A percentile compares a stretch with the other conserved stretches of the same genome.
Conservation (phyloP, 257 asterid genomes). For the Lycium barbarum region DNA sequence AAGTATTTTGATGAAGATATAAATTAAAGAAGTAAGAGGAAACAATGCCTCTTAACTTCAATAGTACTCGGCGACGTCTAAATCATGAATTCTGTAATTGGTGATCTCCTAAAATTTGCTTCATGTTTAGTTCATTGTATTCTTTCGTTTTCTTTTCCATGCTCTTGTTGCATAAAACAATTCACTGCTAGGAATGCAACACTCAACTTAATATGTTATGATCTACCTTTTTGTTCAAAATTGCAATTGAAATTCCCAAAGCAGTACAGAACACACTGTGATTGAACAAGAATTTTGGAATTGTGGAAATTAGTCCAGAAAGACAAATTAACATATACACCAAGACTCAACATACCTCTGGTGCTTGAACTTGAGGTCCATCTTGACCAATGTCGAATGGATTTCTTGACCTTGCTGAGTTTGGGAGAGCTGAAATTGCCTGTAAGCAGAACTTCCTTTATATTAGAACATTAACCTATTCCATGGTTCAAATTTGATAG, state of each 20-base stretch:
- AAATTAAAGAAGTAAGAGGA: neutral
- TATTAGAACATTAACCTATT: neutral
- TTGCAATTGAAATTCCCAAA: neutral
- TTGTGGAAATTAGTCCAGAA: neutral
- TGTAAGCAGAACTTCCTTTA: conserved; percentile 30
- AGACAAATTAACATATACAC: neutral
- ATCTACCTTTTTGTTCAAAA: neutral
- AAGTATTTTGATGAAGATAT: neutral
- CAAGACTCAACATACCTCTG: conserved; percentile 52
- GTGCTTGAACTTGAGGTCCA: conserved; percentile 50
- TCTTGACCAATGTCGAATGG: conserved; percentile 74
- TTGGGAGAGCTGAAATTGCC: conserved; percentile 46
- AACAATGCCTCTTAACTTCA: neutral
- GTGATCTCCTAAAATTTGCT: neutral
- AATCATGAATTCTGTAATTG: neutral
- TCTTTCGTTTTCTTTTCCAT: conserved; percentile 6
- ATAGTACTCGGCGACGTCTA: neutral
- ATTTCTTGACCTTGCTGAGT: conserved; percentile 57
- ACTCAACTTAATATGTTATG: neutral
- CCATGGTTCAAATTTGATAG: neutral
- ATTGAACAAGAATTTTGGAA: neutral
- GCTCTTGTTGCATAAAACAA: too few relatives aligned
- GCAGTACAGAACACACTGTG: neutral
- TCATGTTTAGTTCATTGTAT: neutral
- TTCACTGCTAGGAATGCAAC: neutral